Base-by-base conservation (phyloP, 768 basidiomycete species). In the Suillus subluteus region DNA sequence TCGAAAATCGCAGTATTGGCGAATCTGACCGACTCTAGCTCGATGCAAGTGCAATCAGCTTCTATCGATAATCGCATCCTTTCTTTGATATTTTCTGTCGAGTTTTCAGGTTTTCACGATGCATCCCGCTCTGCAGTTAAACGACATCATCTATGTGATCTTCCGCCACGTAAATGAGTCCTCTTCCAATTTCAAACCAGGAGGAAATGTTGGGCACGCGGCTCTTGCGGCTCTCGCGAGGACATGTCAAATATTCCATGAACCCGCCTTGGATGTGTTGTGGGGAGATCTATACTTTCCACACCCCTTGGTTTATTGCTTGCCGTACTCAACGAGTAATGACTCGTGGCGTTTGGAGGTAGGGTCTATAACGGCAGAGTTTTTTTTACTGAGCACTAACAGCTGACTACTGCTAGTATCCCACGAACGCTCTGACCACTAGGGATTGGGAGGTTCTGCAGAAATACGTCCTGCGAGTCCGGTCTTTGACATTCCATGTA, bases 191-290 rank as follows among this genome's bases (percentile, higher is more conserved):
- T 26, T 26, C 16, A 1, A 15, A 38, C 58, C 58, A 38, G 58
- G 58, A 38, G 7, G 7, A 3, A 38, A 58, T 40, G 13, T 58
- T 16, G 38, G 37, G 7, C 37, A 58, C 23, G 13, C 37, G 7
- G 7, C 56, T 23, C 56, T 58, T 58, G 56, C 56, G 12, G 7
- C 56, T 23, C 56, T 58, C 38, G 56, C 56, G 12, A 58, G 56
- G 37, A 58, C 56, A 13, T 58, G 56, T 6, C 21, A 21, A 38
- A 23, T 2, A n/a, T 58, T 58, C 15, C 55, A 37, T 37, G 21
- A 56, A 56, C 55, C 55, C n/a, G n/a, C 56, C 35, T 58, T 58
- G 56, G 13, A 58, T 23, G n/a, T 58, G 23, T 40, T 58, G 8
- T 58, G 38, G 38, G 15, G 23, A 58, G 15, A 58, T 26, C 37